Evolutionary conservation across 805 yeast species (phyloP), one percentile per base, ranked within the genome.

Genomic region (Cyberlindnera saturnus): DNA sequence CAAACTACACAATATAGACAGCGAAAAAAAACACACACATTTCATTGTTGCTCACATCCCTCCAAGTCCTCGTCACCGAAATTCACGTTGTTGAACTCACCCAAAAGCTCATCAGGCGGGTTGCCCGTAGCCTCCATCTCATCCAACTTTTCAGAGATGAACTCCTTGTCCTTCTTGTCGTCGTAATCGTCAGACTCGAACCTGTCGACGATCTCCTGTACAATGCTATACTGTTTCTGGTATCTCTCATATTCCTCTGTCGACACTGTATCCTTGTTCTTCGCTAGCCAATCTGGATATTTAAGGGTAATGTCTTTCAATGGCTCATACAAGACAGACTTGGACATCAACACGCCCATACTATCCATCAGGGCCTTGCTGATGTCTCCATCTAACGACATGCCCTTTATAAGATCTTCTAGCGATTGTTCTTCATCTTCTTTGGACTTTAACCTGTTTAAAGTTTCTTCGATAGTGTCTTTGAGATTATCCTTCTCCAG

Each of bases 261-360:
- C 0, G 50, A 52, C 14, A 61, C 57, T 9, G 57, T 60, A 8
- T 68, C 72, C 40, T 68, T 67, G 49, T 84, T 73, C 38, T 74
- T 75, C 36, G 66, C 63, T 48, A 91, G 69, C 82, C 86, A 91
- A 23, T 62, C 73, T 3, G 88, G 86, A 60, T 81, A 87, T 57
- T 86, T 86, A 11, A 69, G 65, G 50, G 81, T 77, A 60, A 90
- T 71, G 47, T 88, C 96, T 56, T 82, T 84, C 65, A 91, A 73
- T 3, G 98, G 96, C 52, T 84, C 95, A 58, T 86, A 90, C 32
- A 91, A 70, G 17, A 90, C 85, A 44, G 82, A 90, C 57, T 89
- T 91, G 5, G 93, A 79, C 7, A 93, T 77, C 60, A 91, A 73
- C 59, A 89, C 91, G 48, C 79, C 82, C 55, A 91, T 70, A 79